Percentiles rank a stretch among this genome's conserved stretches.
Evolutionary conservation across 192 early-diverging fungal genomes (phyloP).

Genomic region (Geranomyces variabilis): DNA sequence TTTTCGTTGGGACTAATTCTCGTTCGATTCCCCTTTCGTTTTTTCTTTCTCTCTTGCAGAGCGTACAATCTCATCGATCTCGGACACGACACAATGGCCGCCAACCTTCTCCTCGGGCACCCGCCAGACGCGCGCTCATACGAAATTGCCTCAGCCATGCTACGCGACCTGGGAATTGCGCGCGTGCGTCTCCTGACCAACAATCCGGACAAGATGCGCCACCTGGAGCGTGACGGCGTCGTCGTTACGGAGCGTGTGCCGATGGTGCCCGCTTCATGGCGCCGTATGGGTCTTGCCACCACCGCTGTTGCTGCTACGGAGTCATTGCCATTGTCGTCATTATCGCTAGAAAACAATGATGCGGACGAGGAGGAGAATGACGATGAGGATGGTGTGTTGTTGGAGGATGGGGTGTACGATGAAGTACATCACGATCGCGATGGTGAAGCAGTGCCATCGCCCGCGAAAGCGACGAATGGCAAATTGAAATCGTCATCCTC

Average conservation of each 20-base stretch:
- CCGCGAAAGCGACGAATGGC: background rate
- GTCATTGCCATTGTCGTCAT: background rate
- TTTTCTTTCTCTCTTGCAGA: conserved; percentile 44
- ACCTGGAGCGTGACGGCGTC: conserved; percentile 71
- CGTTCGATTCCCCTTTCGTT: background rate
- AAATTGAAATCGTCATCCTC: no score
- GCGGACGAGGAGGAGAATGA: no score
- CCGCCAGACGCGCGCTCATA: conserved; percentile 94
- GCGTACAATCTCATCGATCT: conserved; percentile 97
- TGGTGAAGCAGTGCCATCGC: background rate
- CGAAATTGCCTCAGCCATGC: conserved; percentile 83
- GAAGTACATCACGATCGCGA: background rate
- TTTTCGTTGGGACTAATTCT: no score
- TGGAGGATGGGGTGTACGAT: background rate
- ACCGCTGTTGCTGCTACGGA: conserved; percentile 10
- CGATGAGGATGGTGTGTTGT: no score
- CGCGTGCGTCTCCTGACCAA: conserved; percentile 87
- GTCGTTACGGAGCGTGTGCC: conserved; percentile 80
- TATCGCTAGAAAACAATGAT: background rate
- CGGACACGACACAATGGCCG: conserved; percentile 91
- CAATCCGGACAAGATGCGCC: conserved; percentile 92
- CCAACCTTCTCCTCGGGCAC: conserved; percentile 88
- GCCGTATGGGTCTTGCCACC: conserved; percentile 22
- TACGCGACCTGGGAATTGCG: conserved; percentile 78
- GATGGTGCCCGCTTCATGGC: conserved; percentile 92